phyloP scores from a whole-genome alignment of 495 filamentous ascomycete genomes.

The Neurospora terricola region DNA sequence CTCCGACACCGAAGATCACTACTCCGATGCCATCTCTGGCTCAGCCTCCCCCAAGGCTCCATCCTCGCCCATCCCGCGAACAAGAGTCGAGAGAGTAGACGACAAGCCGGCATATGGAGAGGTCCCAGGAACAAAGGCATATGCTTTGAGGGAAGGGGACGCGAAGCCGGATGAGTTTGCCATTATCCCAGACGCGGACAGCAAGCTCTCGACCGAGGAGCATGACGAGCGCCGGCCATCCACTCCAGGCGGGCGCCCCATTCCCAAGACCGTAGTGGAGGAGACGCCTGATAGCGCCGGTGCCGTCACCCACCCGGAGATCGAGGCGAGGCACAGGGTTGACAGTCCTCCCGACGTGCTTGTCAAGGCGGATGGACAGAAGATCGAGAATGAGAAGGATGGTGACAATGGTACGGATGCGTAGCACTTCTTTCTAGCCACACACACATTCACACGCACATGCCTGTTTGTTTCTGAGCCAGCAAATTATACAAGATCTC shows the following conservation, averaged over 20 bases:
- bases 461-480: constrained; percentile 4
- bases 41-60: constrained; percentile 37
- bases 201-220: constrained; percentile 11
- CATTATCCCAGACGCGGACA: constrained; percentile 37
- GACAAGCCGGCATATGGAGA: constrained; percentile 67
- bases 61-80: constrained; percentile 62
- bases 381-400: constrained; percentile 14
- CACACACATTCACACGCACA: background rate
- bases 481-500: background rate
- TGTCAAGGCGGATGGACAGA: constrained; percentile 32
- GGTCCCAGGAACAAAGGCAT: constrained; percentile 73
- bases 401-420: constrained; percentile 27
- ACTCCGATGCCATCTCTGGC: constrained; percentile 79
- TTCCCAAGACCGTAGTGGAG: constrained; percentile 41
- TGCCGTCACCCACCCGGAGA: constrained; percentile 29
- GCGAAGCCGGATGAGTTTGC: constrained; percentile 68
- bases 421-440: constrained; percentile 18
- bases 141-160: constrained; percentile 65
- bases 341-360: constrained; percentile 39
- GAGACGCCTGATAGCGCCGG: constrained; percentile 33
- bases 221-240: constrained; percentile 17
- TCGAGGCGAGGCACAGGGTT: constrained; percentile 29
- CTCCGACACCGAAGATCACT: constrained; percentile 78
- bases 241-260: constrained; percentile 33
- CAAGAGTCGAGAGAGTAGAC: constrained; percentile 69